Evolutionary conservation across 768 basidiomycete genomes (phyloP).

Genomic region (Hemileccinum rubropunctum): DNA sequence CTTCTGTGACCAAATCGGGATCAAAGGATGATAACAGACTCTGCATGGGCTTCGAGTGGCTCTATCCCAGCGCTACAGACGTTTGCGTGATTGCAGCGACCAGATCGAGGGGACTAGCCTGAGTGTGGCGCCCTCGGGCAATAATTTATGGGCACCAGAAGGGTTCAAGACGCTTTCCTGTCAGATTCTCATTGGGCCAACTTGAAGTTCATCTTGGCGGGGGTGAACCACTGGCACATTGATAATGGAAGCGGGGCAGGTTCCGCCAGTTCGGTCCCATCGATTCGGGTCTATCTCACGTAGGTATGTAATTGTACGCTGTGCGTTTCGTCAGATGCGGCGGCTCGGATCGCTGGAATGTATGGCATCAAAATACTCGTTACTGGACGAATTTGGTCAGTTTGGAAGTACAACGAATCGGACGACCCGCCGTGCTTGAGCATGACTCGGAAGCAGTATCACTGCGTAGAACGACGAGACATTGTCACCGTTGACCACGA

Average conservation of each 20-base stretch:
- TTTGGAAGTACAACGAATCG: neutral
- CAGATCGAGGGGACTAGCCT: neutral
- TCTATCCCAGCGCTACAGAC: neutral
- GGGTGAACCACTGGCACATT: neutral
- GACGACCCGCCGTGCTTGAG: too few relatives aligned
- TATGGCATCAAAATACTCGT: slow-evolving; percentile 8
- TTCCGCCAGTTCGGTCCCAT: slow-evolving; percentile 8
- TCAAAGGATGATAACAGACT: neutral
- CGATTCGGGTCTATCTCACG: neutral
- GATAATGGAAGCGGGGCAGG: neutral
- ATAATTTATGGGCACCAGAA: neutral
- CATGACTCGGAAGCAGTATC: too few relatives aligned
- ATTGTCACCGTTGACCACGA: too few relatives aligned
- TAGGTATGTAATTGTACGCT: slow-evolving; percentile 3
- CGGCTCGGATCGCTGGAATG: slow-evolving; percentile 6
- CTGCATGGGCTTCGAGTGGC: neutral
- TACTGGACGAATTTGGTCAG: neutral
- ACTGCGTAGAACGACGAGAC: too few relatives aligned
- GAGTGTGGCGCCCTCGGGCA: neutral
- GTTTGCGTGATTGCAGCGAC: neutral
- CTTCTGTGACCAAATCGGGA: too few relatives aligned
- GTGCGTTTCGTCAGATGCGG: neutral
- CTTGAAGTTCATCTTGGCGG: slow-evolving; percentile 6
- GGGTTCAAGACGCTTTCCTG: neutral
- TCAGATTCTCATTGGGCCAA: too few relatives aligned